Evolutionary conservation across 345 rosid species (phyloP), one percentile per base, ranked within the genome.

Genomic region (Rubroshorea leprosula): DNA sequence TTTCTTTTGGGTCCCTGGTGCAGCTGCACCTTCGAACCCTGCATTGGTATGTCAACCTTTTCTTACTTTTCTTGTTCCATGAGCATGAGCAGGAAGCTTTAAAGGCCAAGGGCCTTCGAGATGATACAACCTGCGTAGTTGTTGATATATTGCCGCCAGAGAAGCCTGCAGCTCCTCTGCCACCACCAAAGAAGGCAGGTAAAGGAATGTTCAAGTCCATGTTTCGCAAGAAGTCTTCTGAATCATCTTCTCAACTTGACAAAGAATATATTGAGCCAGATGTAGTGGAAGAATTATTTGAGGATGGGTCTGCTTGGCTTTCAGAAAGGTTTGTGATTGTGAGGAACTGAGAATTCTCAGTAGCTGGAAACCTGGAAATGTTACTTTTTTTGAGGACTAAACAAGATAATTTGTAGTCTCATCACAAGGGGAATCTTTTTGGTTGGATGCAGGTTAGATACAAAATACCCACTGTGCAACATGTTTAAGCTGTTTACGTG

Each of bases 51-150:
- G n/a, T n/a, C n/a, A n/a, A n/a, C n/a, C n/a, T n/a, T n/a, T n/a
- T n/a, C n/a, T n/a, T n/a, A n/a, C n/a, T n/a, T n/a, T n/a, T n/a
- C n/a, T n/a, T n/a, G n/a, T n/a, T n/a, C n/a, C n/a, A n/a, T n/a
- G n/a, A n/a, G n/a, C 9, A 56, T 70, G 47, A 57, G 59, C 80
- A 94, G 99, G 99, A 87, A 79, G 87, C 99, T 55, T 68, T 93
- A 48, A 83, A 77, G 54, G 54, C 67, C 43, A 90, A 85, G 72
- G 99, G 99, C 62, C 86, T 94, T 64, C 72, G 96, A 56, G 99
- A 94, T 81, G 99, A 94, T 68, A 94, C 99, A 46, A 90, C 99
- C 58, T 94, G 96, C 77, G 90, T 94, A 62, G 99, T 94, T 60
- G 66, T 94, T 66, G 99, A 94, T 60, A 82, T 94, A 69, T 69